phyloP scores from a whole-genome alignment of 441 rosid species.

The Breynia disticha region DNA sequence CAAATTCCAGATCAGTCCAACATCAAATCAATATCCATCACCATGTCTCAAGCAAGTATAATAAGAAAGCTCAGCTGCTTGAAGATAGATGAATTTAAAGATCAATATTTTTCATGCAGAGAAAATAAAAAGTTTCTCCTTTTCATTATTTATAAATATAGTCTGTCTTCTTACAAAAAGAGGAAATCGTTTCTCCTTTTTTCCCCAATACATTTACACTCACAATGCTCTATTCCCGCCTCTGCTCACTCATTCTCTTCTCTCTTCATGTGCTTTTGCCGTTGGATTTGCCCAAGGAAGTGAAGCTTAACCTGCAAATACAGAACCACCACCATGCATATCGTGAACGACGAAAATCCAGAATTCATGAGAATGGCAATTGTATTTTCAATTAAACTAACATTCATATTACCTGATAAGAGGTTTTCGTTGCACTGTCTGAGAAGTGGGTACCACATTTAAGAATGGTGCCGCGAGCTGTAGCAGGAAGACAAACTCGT shows the following conservation, averaged over 20 bases:
- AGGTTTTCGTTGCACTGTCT: conserved; percentile 49
- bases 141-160: too few species aligned
- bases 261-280: conserved; percentile 31
- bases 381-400: too few species aligned
- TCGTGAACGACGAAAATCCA: not conserved
- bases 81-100: too few species aligned
- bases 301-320: conserved; percentile 65
- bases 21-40: too few species aligned
- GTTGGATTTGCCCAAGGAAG: conserved; percentile 57
- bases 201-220: too few species aligned
- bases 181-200: too few species aligned
- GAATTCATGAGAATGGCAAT: not conserved
- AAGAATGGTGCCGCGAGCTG: conserved; percentile 34
- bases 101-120: too few species aligned
- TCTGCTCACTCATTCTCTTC: not conserved
- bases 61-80: too few species aligned
- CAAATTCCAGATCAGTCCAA: too few species aligned
- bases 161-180: too few species aligned
- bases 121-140: too few species aligned
- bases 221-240: not conserved
- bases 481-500: conserved; percentile 3
- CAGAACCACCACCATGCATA: not conserved
- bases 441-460: conserved; percentile 26
- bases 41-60: too few species aligned
- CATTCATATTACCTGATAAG: conserved; percentile 47